These are phyloP conservation scores for Irpex sp. DNA, from an alignment of 1,284 basidiomycete species.

Conservation along the genomic window DNA sequence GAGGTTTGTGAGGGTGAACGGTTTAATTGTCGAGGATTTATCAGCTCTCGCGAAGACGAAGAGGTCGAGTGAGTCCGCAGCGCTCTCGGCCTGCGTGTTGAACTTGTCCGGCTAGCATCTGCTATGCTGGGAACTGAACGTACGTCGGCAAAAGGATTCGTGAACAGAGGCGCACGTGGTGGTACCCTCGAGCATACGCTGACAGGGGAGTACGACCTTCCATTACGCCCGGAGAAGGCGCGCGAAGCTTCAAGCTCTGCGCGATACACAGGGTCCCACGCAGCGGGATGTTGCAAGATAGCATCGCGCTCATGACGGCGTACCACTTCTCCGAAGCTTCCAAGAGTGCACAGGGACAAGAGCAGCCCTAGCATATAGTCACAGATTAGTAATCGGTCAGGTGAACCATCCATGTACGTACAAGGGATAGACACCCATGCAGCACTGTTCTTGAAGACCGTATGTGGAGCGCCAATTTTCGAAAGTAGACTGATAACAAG, in stretches of 20 bases:
- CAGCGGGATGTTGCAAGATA: conserved; percentile 45
- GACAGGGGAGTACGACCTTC: conserved; percentile 23
- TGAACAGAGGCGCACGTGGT: conserved; percentile 4
- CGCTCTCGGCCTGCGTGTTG: neutral
- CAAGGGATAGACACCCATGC: conserved; percentile 57
- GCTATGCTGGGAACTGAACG: neutral
- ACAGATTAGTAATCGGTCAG: conserved; percentile 5
- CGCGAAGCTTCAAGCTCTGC: conserved; percentile 23
- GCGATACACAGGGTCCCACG: conserved; percentile 34
- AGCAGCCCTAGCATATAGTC: conserved; percentile 42
- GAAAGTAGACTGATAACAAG: conserved; percentile 47
- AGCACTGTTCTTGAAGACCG: conserved; percentile 39
- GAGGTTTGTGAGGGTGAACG: neutral
- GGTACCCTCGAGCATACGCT: conserved; percentile 19
- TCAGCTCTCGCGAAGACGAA: neutral
- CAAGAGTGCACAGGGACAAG: conserved; percentile 54
- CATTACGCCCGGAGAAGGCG: conserved; percentile 16
- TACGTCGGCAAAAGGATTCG: neutral
- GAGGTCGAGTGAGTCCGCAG: neutral
- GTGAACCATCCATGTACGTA: conserved; percentile 28
- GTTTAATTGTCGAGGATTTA: neutral
- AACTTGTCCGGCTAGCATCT: neutral
- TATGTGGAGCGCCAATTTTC: conserved; percentile 46
- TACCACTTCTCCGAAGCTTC: conserved; percentile 61
- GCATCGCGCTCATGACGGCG: conserved; percentile 60